Base-by-base conservation (phyloP, 768 basidiomycete genomes). In the Tylopilus balloui region DNA sequence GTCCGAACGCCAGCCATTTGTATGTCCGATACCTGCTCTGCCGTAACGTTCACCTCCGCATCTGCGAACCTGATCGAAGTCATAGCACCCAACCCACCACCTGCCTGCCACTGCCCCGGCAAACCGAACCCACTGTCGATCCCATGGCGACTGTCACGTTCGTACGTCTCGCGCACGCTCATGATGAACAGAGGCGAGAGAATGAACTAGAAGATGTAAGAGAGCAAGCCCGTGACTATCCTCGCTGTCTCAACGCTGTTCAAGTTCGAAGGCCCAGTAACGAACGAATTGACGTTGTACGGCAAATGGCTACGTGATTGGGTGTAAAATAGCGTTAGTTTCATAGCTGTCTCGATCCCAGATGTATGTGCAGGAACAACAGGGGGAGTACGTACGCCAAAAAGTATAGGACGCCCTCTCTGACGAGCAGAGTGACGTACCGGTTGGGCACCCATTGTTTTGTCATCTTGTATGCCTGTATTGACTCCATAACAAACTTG, bases 121-220 rank as follows among this genome's bases (percentile, higher is more conserved):
- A 36, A 17, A 19, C 35, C 35, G 10, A 36, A 36, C 19, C 35
- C 35, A 36, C 2, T 36, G 10, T 36, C 35, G 17, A 36, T 36
- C 35, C 35, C 35, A 17, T 9, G 17, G 3, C 19, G 35, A 36
- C 6, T 10, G 17, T 36, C 35, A 3, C 10, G 17, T 15, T 36
- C 17, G 37, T 56, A 24, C 38, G 54, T 1, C 23, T 51, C 52
- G 11, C 60, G 57, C 23, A 61, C 41, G 40, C 32, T 56, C 17
- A 61, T 41, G 23, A 61, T 50, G 40, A 61, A 62, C 8, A 60
- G 56, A 10, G 60, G 54, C 3, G 54, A 24, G 40, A 61, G 39
- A 9, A 32, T n/a, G 15, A 42, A 59, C 45, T 56, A 20, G 4
- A 38, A 3, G 28, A 48, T 12, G 37, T 36, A 23, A 20, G 14